Evolutionary conservation across 805 yeast species (phyloP).

Genomic region (Nematodospora valgi): DNA sequence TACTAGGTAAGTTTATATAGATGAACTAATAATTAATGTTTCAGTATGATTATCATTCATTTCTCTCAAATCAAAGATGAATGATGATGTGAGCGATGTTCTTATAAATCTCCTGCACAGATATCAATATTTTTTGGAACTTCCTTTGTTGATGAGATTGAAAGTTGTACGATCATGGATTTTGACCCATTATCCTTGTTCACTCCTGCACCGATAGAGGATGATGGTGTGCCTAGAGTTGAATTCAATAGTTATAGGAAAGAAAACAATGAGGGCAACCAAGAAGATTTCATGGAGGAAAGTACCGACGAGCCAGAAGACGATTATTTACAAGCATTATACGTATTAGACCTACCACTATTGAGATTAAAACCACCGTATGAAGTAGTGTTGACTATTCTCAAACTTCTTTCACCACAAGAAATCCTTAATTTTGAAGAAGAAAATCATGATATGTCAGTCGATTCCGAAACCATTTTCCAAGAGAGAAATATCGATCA

Average conservation of each 20-base stretch:
- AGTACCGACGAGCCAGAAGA: constrained; percentile 14
- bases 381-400: constrained; percentile 39
- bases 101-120: no score
- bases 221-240: not conserved
- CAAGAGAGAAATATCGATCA: constrained; percentile 28
- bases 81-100: no score
- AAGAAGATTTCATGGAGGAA: no score
- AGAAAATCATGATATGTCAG: constrained; percentile 5
- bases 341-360: constrained; percentile 58
- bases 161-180: no score
- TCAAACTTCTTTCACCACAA: constrained; percentile 48
- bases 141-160: no score
- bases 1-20: no score
- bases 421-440: constrained; percentile 48
- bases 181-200: constrained; percentile 42
- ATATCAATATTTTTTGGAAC: no score
- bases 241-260: not conserved
- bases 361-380: constrained; percentile 46
- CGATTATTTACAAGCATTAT: constrained; percentile 35
- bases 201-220: constrained; percentile 20
- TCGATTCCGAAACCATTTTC: constrained; percentile 21
- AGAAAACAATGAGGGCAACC: not conserved
- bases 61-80: no score
- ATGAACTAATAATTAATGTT: no score
- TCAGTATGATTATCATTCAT: no score